Evolutionary conservation across 768 basidiomycete genomes (phyloP).

Genomic region (Kwoniella europaea): DNA sequence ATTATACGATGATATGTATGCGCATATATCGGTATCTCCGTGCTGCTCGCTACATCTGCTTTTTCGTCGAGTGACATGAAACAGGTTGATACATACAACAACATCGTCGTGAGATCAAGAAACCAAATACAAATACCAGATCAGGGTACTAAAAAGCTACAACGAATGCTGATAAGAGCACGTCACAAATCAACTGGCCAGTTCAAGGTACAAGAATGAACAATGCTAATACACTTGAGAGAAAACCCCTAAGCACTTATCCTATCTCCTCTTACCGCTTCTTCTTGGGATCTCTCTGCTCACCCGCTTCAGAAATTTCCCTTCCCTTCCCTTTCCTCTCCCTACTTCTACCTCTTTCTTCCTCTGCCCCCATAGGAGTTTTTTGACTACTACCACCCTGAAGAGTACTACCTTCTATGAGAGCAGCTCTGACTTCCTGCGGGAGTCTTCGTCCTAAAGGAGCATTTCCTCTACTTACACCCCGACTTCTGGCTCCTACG

Average conservation of each 20-base stretch:
- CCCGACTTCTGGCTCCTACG: no score
- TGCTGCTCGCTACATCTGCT: no score
- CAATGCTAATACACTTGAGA: no score
- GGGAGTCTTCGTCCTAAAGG: no score
- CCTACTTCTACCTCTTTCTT: background rate
- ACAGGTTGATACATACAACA: background rate
- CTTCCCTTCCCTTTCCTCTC: constrained; percentile 1
- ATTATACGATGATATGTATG: background rate
- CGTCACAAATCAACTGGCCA: no score
- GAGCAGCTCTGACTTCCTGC: no score
- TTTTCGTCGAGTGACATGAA: background rate
- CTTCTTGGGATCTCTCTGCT: background rate
- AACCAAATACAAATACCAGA: no score
- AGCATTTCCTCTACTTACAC: no score
- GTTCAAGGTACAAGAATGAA: no score
- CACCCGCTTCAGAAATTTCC: background rate
- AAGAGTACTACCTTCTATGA: background rate
- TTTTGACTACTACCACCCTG: background rate
- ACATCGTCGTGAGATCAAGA: background rate
- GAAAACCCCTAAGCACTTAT: background rate
- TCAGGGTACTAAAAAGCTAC: no score
- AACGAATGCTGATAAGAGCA: no score
- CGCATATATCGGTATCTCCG: background rate
- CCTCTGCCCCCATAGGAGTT: background rate
- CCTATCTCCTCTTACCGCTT: background rate